A percentile compares a stretch with the other conserved stretches of the same genome.
These are phyloP conservation scores for Malassezia arunalokei DNA, from an alignment of 1,284 basidiomycete genomes.

Conservation along the genomic window DNA sequence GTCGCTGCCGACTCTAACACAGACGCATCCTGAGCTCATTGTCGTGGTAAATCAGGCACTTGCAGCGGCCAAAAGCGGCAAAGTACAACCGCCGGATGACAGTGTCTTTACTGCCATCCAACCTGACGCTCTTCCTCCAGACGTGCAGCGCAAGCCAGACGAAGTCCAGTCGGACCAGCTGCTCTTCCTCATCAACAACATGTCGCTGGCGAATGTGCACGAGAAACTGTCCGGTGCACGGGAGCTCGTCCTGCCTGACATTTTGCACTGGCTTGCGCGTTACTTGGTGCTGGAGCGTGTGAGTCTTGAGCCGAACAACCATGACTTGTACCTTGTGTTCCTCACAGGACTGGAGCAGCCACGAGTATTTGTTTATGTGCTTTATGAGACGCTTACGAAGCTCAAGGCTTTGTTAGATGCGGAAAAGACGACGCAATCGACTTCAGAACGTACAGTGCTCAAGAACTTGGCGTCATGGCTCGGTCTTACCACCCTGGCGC, in stretches of 20 bases:
- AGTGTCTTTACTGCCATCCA: slow-evolving; percentile 3
- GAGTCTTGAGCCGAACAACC: slow-evolving; percentile 93
- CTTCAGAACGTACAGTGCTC: slow-evolving; percentile 68
- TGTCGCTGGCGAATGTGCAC: slow-evolving; percentile 86
- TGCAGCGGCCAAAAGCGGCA: slow-evolving; percentile 12
- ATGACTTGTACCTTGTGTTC: slow-evolving; percentile 84
- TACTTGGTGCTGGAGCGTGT: slow-evolving; percentile 94
- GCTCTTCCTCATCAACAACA: slow-evolving; percentile 94
- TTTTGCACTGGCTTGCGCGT: slow-evolving; percentile 76
- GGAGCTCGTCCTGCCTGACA: slow-evolving; percentile 27
- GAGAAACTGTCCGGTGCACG: slow-evolving; percentile 49
- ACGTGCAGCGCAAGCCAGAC: slow-evolving; percentile 53
- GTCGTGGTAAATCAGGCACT: slow-evolving; percentile 29
- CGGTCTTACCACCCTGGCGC: slow-evolving; percentile 79
- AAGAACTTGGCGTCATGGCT: slow-evolving; percentile 96
- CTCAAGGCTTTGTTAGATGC: slow-evolving; percentile 84
- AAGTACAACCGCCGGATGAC: not conserved
- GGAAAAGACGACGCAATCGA: slow-evolving; percentile 72
- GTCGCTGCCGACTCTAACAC: slow-evolving; percentile 72
- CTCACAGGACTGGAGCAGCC: slow-evolving; percentile 59
- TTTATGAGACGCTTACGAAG: slow-evolving; percentile 71
- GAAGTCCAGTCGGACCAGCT: slow-evolving; percentile 86
- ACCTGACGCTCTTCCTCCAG: not conserved
- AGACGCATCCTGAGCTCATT: slow-evolving; percentile 72
- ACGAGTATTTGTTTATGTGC: slow-evolving; percentile 52